These are phyloP conservation scores for Perilla frutescens DNA, from an alignment of 257 asterid species.

Conservation along the genomic window DNA sequence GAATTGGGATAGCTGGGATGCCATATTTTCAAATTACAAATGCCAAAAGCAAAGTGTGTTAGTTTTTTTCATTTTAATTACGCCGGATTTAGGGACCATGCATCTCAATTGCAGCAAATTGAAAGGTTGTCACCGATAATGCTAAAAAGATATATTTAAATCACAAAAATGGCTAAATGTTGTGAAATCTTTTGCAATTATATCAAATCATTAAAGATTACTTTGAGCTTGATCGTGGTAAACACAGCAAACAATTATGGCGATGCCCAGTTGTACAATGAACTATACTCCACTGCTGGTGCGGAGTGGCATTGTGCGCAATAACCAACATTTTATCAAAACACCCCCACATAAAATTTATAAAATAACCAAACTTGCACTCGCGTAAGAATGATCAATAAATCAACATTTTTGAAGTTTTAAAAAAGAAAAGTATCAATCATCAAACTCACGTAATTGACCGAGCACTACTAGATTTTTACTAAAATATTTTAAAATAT, in stretches of 20 bases:
- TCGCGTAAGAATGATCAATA: background rate
- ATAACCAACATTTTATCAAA: background rate
- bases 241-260: background rate
- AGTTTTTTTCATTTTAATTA: background rate
- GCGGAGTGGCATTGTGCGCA: conserved; percentile 11
- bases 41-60: background rate
- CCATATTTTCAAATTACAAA: background rate
- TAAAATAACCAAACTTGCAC: background rate
- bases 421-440: background rate
- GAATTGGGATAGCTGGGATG: background rate
- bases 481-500: background rate
- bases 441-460: background rate
- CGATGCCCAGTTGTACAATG: background rate
- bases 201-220: background rate
- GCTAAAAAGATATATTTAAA: background rate
- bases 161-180: background rate
- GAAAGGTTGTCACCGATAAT: background rate
- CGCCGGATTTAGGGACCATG: background rate
- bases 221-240: background rate
- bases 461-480: background rate
- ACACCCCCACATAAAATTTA: background rate
- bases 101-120: background rate
- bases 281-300: background rate
- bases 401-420: background rate
- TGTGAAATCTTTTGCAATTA: no score